phyloP scores from a whole-genome alignment of 2,329 filamentous ascomycete species.

The Cytospora paraplurivora region DNA sequence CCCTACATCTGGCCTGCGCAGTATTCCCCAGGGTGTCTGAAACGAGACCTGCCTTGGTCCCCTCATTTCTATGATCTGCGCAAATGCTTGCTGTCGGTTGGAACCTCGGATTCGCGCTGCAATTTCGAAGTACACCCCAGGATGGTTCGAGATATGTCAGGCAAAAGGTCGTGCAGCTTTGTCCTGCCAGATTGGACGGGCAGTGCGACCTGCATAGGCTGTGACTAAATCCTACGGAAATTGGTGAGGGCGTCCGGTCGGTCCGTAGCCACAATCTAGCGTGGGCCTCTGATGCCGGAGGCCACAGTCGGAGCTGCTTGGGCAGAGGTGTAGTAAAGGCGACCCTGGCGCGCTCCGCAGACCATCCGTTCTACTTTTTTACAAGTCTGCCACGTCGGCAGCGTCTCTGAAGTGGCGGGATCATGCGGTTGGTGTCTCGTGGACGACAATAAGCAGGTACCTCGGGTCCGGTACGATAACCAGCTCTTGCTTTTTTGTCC shows the following conservation, averaged over 20 bases:
- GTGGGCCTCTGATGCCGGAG: neutral
- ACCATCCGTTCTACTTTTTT: neutral
- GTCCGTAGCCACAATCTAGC: neutral
- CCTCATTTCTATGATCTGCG: neutral
- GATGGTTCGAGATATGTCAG: conserved; percentile 12
- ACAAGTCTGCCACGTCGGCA: conserved; percentile 4
- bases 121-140: neutral
- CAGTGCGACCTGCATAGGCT: conserved; percentile 2
- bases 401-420: conserved; percentile 3
- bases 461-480: conserved; percentile 81
- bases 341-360: neutral
- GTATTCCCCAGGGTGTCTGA: conserved; percentile 1
- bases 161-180: neutral
- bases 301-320: neutral
- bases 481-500: conserved; percentile 84
- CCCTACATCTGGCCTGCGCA: neutral
- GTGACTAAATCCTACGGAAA: conserved; percentile 9
- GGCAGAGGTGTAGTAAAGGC: too few relatives aligned
- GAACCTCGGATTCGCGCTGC: neutral
- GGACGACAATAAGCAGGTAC: conserved; percentile 77
- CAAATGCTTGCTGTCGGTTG: conserved; percentile 2
- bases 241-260: conserved; percentile 7
- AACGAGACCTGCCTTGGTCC: conserved; percentile 2
- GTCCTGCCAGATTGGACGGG: neutral
- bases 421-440: conserved; percentile 75